These are phyloP conservation scores for Phlegmacium glaucopus DNA, from an alignment of 768 basidiomycete species.

Conservation along the genomic window DNA sequence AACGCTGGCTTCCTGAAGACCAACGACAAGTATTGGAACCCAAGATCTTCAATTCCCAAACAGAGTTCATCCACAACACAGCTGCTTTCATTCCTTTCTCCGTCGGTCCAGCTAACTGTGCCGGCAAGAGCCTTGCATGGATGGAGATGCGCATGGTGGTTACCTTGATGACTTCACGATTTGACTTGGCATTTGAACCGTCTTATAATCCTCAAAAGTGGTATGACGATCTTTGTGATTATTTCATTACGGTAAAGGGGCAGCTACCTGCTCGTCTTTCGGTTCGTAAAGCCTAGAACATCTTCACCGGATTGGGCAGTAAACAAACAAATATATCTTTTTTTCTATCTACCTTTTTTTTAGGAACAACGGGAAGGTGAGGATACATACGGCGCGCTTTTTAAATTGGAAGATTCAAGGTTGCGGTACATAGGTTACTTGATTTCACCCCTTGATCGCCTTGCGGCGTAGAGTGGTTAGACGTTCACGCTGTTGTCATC, in stretches of 20 bases:
- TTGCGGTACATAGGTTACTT: too few relatives aligned
- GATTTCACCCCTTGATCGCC: too few relatives aligned
- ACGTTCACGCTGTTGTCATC: too few relatives aligned
- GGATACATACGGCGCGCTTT: too few relatives aligned
- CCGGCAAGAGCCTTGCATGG: constrained; percentile 35
- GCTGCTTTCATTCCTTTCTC: constrained; percentile 34
- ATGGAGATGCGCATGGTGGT: constrained; percentile 30
- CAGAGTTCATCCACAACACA: neutral
- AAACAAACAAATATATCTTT: too few relatives aligned
- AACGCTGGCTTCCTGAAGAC: constrained; percentile 30
- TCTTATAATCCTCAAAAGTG: constrained; percentile 19
- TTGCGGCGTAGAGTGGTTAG: too few relatives aligned
- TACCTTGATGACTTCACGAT: constrained; percentile 23
- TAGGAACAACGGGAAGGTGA: too few relatives aligned
- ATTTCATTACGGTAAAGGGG: constrained; percentile 9
- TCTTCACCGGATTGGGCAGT: too few relatives aligned
- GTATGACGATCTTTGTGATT: constrained; percentile 25
- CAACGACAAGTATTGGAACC: constrained; percentile 6
- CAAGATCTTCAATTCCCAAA: too few relatives aligned
- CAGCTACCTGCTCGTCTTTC: neutral
- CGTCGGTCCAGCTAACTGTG: constrained; percentile 47
- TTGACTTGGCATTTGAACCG: constrained; percentile 25
- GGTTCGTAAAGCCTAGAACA: too few relatives aligned
- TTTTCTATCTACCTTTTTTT: too few relatives aligned
- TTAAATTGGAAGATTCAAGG: too few relatives aligned